Conservation (phyloP, 2,329 filamentous ascomycete species). For the Alternaria brassicicola region DNA sequence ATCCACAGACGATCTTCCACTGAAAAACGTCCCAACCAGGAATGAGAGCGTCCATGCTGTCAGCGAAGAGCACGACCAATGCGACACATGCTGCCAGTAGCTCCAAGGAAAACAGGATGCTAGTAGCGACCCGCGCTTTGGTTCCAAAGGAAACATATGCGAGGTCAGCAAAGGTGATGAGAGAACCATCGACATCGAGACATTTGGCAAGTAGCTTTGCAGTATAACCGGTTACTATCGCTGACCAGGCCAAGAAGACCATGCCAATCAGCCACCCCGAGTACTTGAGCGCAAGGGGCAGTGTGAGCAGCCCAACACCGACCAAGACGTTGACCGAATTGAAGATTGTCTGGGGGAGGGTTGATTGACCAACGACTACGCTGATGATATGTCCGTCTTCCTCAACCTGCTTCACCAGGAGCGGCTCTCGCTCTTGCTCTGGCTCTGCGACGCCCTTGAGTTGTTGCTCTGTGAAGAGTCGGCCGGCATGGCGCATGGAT, state of each 20-base stretch:
- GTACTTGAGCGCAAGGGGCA: constrained; percentile 86
- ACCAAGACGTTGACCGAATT: constrained; percentile 95
- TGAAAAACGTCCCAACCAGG: constrained; percentile 69
- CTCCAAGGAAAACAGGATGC: constrained; percentile 85
- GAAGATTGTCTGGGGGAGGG: constrained; percentile 91
- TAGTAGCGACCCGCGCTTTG: constrained; percentile 79
- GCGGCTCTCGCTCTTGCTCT: constrained; percentile 65
- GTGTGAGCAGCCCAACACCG: constrained; percentile 84
- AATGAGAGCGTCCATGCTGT: constrained; percentile 81
- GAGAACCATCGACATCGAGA: constrained; percentile 80
- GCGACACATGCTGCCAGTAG: constrained; percentile 88
- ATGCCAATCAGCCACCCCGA: constrained; percentile 88
- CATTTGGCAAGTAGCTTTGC: constrained; percentile 85
- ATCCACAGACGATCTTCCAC: constrained; percentile 86
- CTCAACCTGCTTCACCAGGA: constrained; percentile 88
- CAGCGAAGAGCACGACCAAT: constrained; percentile 91
- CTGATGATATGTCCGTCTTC: constrained; percentile 82
- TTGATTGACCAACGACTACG: constrained; percentile 90
- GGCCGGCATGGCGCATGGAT: constrained; percentile 62
- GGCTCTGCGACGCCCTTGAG: constrained; percentile 50
- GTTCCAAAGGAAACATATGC: constrained; percentile 90
- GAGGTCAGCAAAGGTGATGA: constrained; percentile 93
- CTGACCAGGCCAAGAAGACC: constrained; percentile 73
- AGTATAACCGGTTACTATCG: constrained; percentile 81
- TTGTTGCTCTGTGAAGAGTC: constrained; percentile 57